Percentiles rank a stretch among this genome's conserved stretches.
Evolutionary conservation across 129 eudicot species (phyloP).

Genomic region (Centrapalus pauciflorus): DNA sequence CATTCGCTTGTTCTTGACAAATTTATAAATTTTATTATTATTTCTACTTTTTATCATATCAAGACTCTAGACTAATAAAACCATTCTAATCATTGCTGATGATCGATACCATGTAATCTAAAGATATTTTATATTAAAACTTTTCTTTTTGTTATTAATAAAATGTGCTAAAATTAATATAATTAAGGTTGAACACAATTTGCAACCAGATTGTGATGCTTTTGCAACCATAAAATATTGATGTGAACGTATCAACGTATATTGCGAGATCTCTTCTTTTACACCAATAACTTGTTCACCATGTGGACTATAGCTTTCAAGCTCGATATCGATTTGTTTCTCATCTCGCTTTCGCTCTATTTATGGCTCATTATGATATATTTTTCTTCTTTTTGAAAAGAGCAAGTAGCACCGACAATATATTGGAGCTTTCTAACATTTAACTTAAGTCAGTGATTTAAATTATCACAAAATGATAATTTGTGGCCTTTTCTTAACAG

Average conservation of each 20-base stretch:
- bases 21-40: background rate
- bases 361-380: slow-evolving; percentile 8
- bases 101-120: too few species aligned
- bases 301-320: slow-evolving; percentile 13
- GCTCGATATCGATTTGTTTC: slow-evolving; percentile 9
- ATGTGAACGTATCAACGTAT: background rate
- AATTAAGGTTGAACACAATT: too few species aligned
- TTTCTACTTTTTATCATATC: background rate
- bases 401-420: slow-evolving; percentile 23
- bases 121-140: too few species aligned
- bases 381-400: background rate
- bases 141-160: too few species aligned
- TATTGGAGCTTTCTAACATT: background rate
- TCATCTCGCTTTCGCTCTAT: slow-evolving; percentile 23
- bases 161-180: too few species aligned
- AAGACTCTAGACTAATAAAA: too few species aligned
- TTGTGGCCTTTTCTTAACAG: background rate
- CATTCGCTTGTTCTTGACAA: slow-evolving; percentile 2
- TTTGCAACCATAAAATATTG: too few species aligned
- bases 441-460: background rate
- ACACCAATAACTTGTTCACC: slow-evolving; percentile 9
- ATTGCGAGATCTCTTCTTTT: background rate
- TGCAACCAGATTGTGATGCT: too few species aligned
- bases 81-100: too few species aligned
- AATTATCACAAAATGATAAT: background rate